Evolutionary conservation across 1,139 yeast species (phyloP), one percentile per base, ranked within the genome.

Genomic region (Blastobotrys elegans): DNA sequence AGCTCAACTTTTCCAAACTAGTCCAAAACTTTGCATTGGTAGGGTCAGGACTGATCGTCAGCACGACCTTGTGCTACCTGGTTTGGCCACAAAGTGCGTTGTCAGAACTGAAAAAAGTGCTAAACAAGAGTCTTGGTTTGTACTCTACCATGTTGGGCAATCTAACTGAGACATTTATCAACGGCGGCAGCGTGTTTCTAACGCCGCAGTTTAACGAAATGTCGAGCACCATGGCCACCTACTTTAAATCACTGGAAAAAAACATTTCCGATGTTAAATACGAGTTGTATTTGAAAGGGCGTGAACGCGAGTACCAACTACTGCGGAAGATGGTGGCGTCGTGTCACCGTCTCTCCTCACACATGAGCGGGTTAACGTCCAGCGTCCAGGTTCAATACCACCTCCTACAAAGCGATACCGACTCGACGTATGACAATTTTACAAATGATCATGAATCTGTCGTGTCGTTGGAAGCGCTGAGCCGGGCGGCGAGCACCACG

Each of bases 311-410:
- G 58, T 79, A 73, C 66, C 50, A 55, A 1, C 58, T 75, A 3
- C 69, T 80, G 44, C 63, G 63, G 16, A 61, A 72, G 40, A 63
- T 84, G 29, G 83, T 80, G 1, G 66, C 67, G 2, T 74, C 82
- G 0, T 75, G 82, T 6, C 72, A 75, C 40, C 71, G 76, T 8
- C 63, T 86, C 50, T 68, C 77, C 1, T 73, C 79, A 52, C 82
- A 80, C 55, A 62, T 85, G 39, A 84, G 83, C 47, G 94, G 92
- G 0, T 68, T 87, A 53, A 69, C 79, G 52, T 75, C 83, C 34
- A 82, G 90, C 10, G 77, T 81, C 1, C 84, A 80, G 50, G 82
- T 83, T 70, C 85, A 82, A 59, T 73, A 79, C 74, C 72, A 72
- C 31, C 64, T 81, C 26, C 64, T 80, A 17, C 68, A 66, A 10